These are phyloP conservation scores for Leucaena leucocephala DNA, from an alignment of 306 rosid genomes.

Conservation along the genomic window DNA sequence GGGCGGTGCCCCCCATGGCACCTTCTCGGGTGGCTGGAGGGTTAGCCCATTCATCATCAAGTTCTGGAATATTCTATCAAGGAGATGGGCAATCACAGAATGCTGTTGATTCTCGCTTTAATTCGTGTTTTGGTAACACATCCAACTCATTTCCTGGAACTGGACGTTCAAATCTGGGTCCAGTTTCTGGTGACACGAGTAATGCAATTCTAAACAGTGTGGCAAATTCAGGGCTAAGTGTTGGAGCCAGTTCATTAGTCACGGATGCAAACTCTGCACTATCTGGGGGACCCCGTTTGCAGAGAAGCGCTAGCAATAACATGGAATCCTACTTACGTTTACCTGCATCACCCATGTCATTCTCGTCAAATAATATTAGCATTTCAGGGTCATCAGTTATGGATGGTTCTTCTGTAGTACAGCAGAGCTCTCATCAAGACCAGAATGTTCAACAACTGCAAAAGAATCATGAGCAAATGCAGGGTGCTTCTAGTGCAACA, in stretches of 20 bases:
- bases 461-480: conserved; percentile 65
- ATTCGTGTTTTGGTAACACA: conserved; percentile 81
- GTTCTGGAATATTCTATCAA: conserved; percentile 97
- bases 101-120: conserved; percentile 82
- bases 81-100: conserved; percentile 88
- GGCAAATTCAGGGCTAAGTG: conserved; percentile 90
- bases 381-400: conserved; percentile 87
- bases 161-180: conserved; percentile 79
- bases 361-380: conserved; percentile 88
- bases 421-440: conserved; percentile 84
- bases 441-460: conserved; percentile 77
- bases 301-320: conserved; percentile 95
- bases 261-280: conserved; percentile 97
- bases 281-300: conserved; percentile 93
- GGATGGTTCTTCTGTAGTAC: conserved; percentile 90
- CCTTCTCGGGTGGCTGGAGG: conserved; percentile 96
- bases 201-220: conserved; percentile 78
- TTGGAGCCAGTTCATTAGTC: conserved; percentile 95
- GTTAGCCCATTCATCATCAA: conserved; percentile 80
- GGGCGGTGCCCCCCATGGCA: conserved; percentile 82
- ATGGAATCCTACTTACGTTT: conserved; percentile 80
- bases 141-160: conserved; percentile 77
- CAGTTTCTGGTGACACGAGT: conserved; percentile 87
- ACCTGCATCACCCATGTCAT: conserved; percentile 97
- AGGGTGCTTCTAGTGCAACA: conserved; percentile 73